Conservation (phyloP, 805 yeast genomes). For the Ogataea methanolica region DNA sequence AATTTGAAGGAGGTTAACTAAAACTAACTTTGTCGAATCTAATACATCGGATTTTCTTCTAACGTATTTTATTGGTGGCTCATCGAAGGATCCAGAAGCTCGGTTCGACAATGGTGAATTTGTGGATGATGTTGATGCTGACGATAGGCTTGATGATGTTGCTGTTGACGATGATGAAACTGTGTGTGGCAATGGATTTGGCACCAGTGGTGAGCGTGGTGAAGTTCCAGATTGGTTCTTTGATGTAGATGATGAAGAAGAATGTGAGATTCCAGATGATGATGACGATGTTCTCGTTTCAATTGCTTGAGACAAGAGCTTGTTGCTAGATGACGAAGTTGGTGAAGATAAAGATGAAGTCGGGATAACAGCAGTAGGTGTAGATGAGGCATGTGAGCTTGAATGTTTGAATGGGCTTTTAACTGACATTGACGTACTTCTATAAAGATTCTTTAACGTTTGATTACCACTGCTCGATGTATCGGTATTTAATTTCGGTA, state of each 20-base stretch:
- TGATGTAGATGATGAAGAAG: conserved; percentile 1
- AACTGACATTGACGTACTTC: conserved; percentile 13
- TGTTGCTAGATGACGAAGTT: background rate
- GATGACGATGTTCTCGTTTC: background rate
- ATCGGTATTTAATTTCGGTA: no score
- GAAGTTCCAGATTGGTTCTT: background rate
- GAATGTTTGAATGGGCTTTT: conserved; percentile 17
- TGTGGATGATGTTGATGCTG: conserved; percentile 1
- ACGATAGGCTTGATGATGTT: background rate
- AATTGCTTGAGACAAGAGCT: background rate
- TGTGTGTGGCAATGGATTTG: background rate
- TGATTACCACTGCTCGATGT: background rate
- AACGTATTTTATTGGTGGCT: conserved; percentile 1
- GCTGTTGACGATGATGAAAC: background rate
- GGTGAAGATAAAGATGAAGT: conserved; percentile 1
- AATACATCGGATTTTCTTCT: conserved; percentile 10
- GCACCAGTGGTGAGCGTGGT: background rate
- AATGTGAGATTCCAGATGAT: background rate
- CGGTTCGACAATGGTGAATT: conserved; percentile 1
- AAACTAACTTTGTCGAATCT: conserved; percentile 11
- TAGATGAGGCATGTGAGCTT: conserved; percentile 8
- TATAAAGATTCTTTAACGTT: background rate
- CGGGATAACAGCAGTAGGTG: background rate
- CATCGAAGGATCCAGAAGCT: background rate
- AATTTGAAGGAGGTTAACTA: conserved; percentile 28